Evolutionary conservation across 2,329 filamentous ascomycete species (phyloP).

Genomic region (Sporothrix brasiliensis): DNA sequence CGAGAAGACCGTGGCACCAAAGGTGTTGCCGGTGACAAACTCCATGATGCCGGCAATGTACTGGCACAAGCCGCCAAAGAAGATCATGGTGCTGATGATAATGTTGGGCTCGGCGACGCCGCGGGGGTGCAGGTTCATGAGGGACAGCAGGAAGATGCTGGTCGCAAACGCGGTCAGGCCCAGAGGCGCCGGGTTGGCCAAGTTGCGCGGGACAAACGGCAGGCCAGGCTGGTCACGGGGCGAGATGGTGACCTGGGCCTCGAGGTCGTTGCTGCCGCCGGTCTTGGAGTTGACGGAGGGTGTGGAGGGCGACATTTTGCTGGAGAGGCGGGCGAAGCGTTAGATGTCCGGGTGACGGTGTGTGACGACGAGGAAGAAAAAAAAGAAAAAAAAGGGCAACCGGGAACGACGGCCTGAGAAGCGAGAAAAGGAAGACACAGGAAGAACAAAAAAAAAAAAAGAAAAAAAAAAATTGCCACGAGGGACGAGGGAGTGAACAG

Average conservation of each 20-base stretch:
- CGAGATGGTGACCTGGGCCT: slow-evolving; percentile 34
- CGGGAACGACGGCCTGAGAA: not conserved
- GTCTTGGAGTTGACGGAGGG: slow-evolving; percentile 31
- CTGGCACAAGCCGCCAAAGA: slow-evolving; percentile 77
- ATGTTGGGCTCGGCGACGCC: slow-evolving; percentile 64
- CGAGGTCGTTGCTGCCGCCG: slow-evolving; percentile 33
- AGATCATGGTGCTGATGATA: slow-evolving; percentile 71
- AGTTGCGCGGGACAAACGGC: slow-evolving; percentile 39
- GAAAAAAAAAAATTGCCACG: not conserved
- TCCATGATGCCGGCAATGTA: slow-evolving; percentile 87
- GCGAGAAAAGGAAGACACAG: too few relatives aligned
- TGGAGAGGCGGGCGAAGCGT: not conserved
- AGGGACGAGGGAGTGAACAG: not conserved
- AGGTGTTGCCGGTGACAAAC: slow-evolving; percentile 81
- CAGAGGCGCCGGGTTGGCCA: slow-evolving; percentile 77
- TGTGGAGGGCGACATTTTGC: slow-evolving; percentile 30
- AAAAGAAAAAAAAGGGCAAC: not conserved
- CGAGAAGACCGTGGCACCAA: slow-evolving; percentile 77
- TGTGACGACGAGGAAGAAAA: not conserved
- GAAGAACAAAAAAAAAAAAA: not conserved
- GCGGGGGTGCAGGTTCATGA: slow-evolving; percentile 72
- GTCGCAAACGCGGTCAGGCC: slow-evolving; percentile 78
- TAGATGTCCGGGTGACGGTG: not conserved
- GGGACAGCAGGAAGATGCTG: slow-evolving; percentile 78
- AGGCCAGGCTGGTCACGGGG: slow-evolving; percentile 33